Evolutionary conservation across 2,329 filamentous ascomycete species (phyloP), one percentile per base, ranked within the genome.

Genomic region (Penicillium decumbens): DNA sequence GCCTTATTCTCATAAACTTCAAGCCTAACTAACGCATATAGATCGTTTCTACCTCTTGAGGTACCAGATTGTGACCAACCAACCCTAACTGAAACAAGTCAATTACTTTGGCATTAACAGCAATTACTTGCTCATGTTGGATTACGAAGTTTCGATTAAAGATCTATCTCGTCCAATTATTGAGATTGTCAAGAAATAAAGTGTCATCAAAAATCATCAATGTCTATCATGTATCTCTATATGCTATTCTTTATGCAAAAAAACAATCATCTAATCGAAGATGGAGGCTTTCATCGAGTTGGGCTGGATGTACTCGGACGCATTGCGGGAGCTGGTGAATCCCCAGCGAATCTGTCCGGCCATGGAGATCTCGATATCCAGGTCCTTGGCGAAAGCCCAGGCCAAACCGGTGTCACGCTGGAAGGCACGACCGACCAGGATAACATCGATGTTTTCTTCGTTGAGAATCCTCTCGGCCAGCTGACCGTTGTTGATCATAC

Each of bases 401-500:
- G 57, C 51, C 23, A 63, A 38, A 45, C 59, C 59, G 33, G 43
- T 60, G 41, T 63, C 60, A 41, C 59, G 58, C 47, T 62, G 60
- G 55, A 60, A 62, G 6, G 54, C 57, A 49, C 60, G 60, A 28
- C 58, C 55, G 30, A 60, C 78, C n/a, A 91, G 76, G 1, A 85
- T 82, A 8, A 90, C 65, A 63, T 96, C 90, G 49, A 83, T 59
- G 55, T 71, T 67, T 6, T 74, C 68, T 57, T 73, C 69, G 48
- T 80, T 73, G 1, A 81, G 63, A 62, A 85, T 53, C 74, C 81
- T 57, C 77, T 83, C 79, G 3, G 88, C 89, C 66, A 85, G 78
- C 57, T 82, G 80, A 2, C 85, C 86, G 30, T 79, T 80, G 41
- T 80, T 84, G 61, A 95, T 88, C 46, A 80, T 74, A 4, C 91